A percentile compares a stretch with the other conserved stretches of the same genome.
These are phyloP conservation scores for Didymella segeticola DNA, from an alignment of 2,329 filamentous ascomycete genomes.

Conservation along the genomic window DNA sequence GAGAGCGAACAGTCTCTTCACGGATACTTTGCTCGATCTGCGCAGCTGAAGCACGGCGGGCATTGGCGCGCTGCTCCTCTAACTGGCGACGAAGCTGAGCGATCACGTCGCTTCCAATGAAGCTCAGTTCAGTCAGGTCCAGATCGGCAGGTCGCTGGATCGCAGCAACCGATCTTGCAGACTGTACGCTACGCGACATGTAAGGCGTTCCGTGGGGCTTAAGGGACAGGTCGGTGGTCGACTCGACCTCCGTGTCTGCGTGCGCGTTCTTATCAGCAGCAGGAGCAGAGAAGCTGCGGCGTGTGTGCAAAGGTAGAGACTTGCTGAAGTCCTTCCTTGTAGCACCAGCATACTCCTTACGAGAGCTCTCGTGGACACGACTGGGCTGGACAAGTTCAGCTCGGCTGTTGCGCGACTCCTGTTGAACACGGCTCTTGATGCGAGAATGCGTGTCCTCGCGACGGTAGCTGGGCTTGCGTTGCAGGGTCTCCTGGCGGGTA, in stretches of 20 bases:
- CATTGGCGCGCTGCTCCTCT: constrained; percentile 60
- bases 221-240: constrained; percentile 50
- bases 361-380: constrained; percentile 28
- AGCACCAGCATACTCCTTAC: constrained; percentile 35
- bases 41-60: constrained; percentile 37
- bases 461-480: constrained; percentile 38
- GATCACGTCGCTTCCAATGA: constrained; percentile 61
- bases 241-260: constrained; percentile 42
- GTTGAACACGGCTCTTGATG: constrained; percentile 41
- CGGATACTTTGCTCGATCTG: constrained; percentile 38
- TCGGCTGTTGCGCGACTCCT: constrained; percentile 45
- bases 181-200: constrained; percentile 32
- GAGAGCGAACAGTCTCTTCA: constrained; percentile 50
- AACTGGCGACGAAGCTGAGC: constrained; percentile 61
- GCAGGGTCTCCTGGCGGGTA: constrained; percentile 23
- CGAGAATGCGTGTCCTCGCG: constrained; percentile 44
- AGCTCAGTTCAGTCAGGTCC: constrained; percentile 61
- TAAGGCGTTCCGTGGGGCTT: constrained; percentile 40
- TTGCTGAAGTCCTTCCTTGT: constrained; percentile 22
- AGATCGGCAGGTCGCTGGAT: constrained; percentile 41
- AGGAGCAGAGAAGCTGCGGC: constrained; percentile 45
- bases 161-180: constrained; percentile 22
- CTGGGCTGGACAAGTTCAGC: constrained; percentile 25
- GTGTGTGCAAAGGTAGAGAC: constrained; percentile 24
- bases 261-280: constrained; percentile 29